These are phyloP conservation scores for Rhodotorula sp. DNA, from an alignment of 1,284 basidiomycete genomes.

Conservation along the genomic window DNA sequence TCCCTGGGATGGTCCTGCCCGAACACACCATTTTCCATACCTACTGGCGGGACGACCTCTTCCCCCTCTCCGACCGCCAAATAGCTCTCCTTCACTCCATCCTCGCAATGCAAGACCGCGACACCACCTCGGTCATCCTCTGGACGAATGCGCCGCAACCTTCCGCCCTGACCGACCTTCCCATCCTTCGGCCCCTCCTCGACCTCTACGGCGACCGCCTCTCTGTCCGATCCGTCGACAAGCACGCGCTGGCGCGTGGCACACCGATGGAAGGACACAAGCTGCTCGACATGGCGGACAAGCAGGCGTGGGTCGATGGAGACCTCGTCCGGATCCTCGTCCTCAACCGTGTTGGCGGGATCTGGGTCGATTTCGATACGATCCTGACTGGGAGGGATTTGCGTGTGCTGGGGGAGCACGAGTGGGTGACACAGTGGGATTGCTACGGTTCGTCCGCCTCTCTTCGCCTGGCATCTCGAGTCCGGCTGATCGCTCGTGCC, in stretches of 20 bases:
- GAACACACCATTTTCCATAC: conserved; percentile 68
- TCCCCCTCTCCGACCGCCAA: conserved; percentile 71
- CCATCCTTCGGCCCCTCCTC: conserved; percentile 61
- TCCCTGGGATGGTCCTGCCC: conserved; percentile 51
- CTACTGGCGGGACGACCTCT: conserved; percentile 84
- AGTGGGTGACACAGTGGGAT: conserved; percentile 90
- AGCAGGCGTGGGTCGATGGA: conserved; percentile 87
- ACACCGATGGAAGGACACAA: conserved; percentile 68
- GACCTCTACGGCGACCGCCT: conserved; percentile 66
- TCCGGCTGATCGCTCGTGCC: no score
- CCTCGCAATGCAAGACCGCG: conserved; percentile 78
- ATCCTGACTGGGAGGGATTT: conserved; percentile 74
- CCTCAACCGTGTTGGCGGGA: conserved; percentile 82
- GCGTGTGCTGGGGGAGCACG: conserved; percentile 76
- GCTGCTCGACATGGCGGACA: conserved; percentile 60
- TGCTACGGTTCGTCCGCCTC: conserved; percentile 70
- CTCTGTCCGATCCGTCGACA: conserved; percentile 64
- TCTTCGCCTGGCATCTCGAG: no score
- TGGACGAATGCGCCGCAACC: conserved; percentile 66
- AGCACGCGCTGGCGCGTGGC: conserved; percentile 63
- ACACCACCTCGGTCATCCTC: conserved; percentile 64
- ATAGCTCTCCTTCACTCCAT: conserved; percentile 84
- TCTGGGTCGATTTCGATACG: conserved; percentile 96
- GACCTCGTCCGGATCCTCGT: conserved; percentile 80
- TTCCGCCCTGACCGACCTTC: conserved; percentile 18